Base-by-base conservation (phyloP, 805 yeast species). In the Huiozyma sinensis region DNA sequence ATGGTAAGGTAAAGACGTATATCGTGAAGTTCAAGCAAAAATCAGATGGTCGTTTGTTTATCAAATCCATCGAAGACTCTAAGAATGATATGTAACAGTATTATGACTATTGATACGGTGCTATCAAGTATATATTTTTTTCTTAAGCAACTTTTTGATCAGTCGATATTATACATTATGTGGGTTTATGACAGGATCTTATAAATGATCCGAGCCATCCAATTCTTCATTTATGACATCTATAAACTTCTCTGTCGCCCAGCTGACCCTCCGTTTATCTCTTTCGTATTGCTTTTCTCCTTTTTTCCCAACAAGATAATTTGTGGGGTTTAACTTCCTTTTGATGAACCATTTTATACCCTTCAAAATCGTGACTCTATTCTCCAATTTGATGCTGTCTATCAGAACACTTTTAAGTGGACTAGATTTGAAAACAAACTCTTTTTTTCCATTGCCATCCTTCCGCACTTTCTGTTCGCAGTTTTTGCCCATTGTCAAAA, bases 11-110 rank as follows among this genome's bases (percentile, higher is more conserved):
- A 41, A 78, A 75, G 32, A 81, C 88, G 1, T 89, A 77, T 57
- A 68, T 87, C 40, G 68, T 83, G 17, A 78, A 77, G 54, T 94
- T 90, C 38, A 90, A 89, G 66, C 61, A 57, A 44, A 62, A 61
- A 36, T 50, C 63, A 6, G 66, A 63, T 44, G 67, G 66, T 17
- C 61, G 63, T 38, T 53, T 54, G 40, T 55, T 63, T 35, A 53
- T 56, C 3, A 56, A 59, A 36, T 47, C 63, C 28, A 55, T 61
- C 28, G 58, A 55, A 42, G 61, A 60, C 46, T 58, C 58, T 9
- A 58, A 63, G 45, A 54, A 55, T 33, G 55, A 53, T 44, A 57
- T 63, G 62, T 57, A 56, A 52, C 40, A 34, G 24, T 41, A 34
- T 38, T 41, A 8, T 9, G n/a, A 31, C 11, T 31, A 31, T 9